phyloP scores from a whole-genome alignment of 108 stramenopile species.

The Cyclostephanos invisitatus region DNA sequence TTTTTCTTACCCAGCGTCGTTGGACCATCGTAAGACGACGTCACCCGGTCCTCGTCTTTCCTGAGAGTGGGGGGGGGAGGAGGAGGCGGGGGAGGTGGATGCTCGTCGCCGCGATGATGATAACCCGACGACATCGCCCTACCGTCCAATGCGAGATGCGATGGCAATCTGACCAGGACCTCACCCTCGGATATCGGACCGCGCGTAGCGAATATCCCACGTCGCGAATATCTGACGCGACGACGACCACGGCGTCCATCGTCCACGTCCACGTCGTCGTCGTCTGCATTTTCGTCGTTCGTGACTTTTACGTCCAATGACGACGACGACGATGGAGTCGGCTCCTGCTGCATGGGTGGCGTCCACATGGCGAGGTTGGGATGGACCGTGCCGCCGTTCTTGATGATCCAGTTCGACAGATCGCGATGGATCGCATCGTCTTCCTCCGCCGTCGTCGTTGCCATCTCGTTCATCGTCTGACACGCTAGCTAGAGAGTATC shows the following conservation, averaged over 20 bases:
- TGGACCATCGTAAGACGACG: background rate
- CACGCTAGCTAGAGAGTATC: too few species aligned
- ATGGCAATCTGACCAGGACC: slow-evolving; percentile 68
- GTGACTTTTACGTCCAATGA: background rate
- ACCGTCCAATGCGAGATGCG: slow-evolving; percentile 55
- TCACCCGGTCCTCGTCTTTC: too few species aligned
- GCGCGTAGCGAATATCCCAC: slow-evolving; percentile 62
- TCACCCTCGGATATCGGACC: slow-evolving; percentile 62
- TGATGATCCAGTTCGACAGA: slow-evolving; percentile 34
- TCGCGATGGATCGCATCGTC: slow-evolving; percentile 13
- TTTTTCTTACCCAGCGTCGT: too few species aligned
- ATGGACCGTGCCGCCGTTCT: slow-evolving; percentile 30
- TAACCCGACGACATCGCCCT: slow-evolving; percentile 38
- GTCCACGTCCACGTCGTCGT: background rate
- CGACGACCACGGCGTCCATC: background rate
- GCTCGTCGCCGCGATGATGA: background rate
- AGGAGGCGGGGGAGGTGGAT: too few species aligned
- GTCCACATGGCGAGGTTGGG: slow-evolving; percentile 28
- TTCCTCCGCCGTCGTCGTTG: background rate
- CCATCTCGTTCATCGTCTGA: too few species aligned
- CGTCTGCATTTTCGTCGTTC: background rate
- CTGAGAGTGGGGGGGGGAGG: too few species aligned
- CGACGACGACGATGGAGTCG: background rate
- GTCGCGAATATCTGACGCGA: slow-evolving; percentile 12
- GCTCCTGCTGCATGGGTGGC: slow-evolving; percentile 1